phyloP scores from a whole-genome alignment of 2,329 filamentous ascomycete species.

The Sphaerulina musiva region DNA sequence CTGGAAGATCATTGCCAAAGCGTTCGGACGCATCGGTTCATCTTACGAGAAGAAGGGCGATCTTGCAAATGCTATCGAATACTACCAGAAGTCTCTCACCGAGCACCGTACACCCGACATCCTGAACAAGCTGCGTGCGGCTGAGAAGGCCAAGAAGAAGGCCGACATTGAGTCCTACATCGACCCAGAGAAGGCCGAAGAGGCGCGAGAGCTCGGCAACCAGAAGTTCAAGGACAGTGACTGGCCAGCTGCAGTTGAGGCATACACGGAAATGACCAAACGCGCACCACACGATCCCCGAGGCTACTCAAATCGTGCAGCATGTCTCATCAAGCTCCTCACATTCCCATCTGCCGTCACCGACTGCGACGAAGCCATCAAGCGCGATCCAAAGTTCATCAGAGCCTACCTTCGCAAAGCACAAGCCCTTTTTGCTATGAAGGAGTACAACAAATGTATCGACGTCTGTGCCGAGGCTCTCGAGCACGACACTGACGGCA shows the following conservation, averaged over 20 bases:
- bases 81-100: constrained; percentile 88
- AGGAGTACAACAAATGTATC: constrained; percentile 91
- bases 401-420: constrained; percentile 95
- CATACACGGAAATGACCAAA: constrained; percentile 95
- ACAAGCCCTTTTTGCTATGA: constrained; percentile 93
- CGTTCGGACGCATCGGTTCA: constrained; percentile 91
- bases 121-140: constrained; percentile 81
- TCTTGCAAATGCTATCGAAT: constrained; percentile 69
- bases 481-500: constrained; percentile 68
- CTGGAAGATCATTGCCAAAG: constrained; percentile 97
- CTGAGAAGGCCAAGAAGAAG: constrained; percentile 80
- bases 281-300: constrained; percentile 86
- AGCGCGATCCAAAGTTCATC: constrained; percentile 86
- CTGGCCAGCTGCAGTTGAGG: constrained; percentile 89
- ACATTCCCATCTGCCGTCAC: constrained; percentile 89
- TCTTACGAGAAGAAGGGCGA: constrained; percentile 88
- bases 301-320: constrained; percentile 94
- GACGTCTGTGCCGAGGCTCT: constrained; percentile 80
- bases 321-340: constrained; percentile 93
- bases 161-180: constrained; percentile 73
- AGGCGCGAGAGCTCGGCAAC: constrained; percentile 90
- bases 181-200: constrained; percentile 85
- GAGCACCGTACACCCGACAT: constrained; percentile 95
- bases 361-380: constrained; percentile 87
- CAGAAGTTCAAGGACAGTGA: constrained; percentile 95